These are phyloP conservation scores for Puccinia brachypodii DNA, from an alignment of 1,284 basidiomycete genomes.

Conservation along the genomic window DNA sequence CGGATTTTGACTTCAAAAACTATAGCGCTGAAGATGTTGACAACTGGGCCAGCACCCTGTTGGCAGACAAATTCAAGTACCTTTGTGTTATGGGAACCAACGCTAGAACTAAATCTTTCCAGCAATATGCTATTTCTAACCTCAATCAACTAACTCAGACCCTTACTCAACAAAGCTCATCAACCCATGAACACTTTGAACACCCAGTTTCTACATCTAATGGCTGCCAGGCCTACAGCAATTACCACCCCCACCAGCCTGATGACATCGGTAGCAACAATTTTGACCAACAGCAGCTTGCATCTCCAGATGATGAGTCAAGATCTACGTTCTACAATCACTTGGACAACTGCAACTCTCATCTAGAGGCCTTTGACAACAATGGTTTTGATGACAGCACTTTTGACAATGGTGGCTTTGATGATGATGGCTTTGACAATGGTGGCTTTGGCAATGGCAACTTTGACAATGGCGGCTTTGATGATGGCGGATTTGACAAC, in stretches of 20 bases:
- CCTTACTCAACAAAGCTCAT: background rate
- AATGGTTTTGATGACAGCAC: background rate
- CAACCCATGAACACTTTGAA: too few relatives aligned
- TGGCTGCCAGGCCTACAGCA: background rate
- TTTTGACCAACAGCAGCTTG: too few relatives aligned
- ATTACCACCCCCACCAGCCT: too few relatives aligned
- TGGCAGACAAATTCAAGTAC: too few relatives aligned
- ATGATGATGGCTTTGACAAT: background rate
- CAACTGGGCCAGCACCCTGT: too few relatives aligned
- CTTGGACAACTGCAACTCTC: background rate
- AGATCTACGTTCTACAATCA: background rate
- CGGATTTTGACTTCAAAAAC: too few relatives aligned
- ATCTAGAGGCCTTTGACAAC: background rate
- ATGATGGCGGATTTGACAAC: background rate
- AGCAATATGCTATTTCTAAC: background rate
- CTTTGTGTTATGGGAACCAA: background rate
- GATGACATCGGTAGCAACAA: too few relatives aligned
- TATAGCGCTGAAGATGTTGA: too few relatives aligned
- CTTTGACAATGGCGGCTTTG: background rate
- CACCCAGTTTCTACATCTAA: too few relatives aligned
- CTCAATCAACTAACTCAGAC: background rate
- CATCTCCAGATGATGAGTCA: background rate
- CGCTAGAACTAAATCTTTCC: background rate
- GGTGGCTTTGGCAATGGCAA: background rate
- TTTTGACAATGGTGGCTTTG: background rate